Conservation (phyloP, 169 alveolate genomes). For the Eimeria brunetti region DNA sequence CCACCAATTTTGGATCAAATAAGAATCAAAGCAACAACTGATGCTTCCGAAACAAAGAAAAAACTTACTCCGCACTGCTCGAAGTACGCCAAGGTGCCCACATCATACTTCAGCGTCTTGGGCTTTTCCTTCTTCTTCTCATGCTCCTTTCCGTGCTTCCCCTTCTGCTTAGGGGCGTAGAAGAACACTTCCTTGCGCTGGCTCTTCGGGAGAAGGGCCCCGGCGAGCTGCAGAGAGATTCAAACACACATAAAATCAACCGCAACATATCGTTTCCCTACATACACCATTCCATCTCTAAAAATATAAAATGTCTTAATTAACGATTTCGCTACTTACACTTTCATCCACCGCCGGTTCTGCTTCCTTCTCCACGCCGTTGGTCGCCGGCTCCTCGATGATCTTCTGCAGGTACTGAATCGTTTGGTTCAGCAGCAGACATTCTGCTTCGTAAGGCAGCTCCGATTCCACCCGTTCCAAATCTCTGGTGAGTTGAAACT, state of each 20-base stretch:
- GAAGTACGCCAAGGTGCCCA: slow-evolving; percentile 77
- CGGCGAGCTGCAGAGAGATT: slow-evolving; percentile 32
- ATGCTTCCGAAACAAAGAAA: neutral
- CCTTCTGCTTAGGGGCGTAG: slow-evolving; percentile 59
- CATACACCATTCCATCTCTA: neutral
- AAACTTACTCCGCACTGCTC: slow-evolving; percentile 75
- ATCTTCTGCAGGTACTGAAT: slow-evolving; percentile 74
- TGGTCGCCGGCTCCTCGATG: slow-evolving; percentile 34
- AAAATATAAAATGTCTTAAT: neutral
- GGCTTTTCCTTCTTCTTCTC: slow-evolving; percentile 42
- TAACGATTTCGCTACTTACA: neutral
- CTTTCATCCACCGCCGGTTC: slow-evolving; percentile 12
- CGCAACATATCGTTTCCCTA: neutral
- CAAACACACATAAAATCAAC: neutral
- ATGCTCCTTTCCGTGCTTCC: slow-evolving; percentile 54
- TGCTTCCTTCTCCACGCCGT: slow-evolving; percentile 17
- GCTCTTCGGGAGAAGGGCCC: slow-evolving; percentile 77
- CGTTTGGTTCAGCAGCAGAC: slow-evolving; percentile 69
- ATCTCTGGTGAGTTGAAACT: slow-evolving; percentile 39
- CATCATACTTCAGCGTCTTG: slow-evolving; percentile 76
- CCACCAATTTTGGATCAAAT: neutral
- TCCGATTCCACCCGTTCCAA: slow-evolving; percentile 76
- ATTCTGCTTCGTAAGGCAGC: slow-evolving; percentile 70
- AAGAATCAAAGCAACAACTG: neutral
- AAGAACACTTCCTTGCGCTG: slow-evolving; percentile 75